Base-by-base conservation (phyloP, 106 monocot species). In the Narthecium ossifragum region DNA sequence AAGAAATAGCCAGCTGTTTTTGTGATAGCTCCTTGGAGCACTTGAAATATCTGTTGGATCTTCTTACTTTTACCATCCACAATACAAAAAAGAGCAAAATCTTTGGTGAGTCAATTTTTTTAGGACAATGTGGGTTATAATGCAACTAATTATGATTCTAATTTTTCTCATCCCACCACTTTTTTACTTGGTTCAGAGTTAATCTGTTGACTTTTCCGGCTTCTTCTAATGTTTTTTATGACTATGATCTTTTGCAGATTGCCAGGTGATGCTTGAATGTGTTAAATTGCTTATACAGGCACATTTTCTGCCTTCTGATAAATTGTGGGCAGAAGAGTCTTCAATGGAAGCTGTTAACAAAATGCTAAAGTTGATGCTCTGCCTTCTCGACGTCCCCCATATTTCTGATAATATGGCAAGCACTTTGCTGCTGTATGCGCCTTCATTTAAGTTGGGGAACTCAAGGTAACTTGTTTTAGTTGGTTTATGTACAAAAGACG, bases 191-290 rank as follows among this genome's bases (percentile, higher is more conserved):
- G 20, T 36, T 20, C 57, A 18, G n/a, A n/a, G n/a, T n/a, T n/a
- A n/a, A 46, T 20, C 15, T 29, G 6, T 17, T 46, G 17, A 28
- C 25, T 20, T 24, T 46, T 45, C 20, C 23, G 9, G 49, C 21
- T 49, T 49, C 3, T 49, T 49, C 9, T 17, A 18, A 43, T 43
- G 43, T 70, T 20, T 8, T 40, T 31, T 31, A 24, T 66, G n/a
- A n/a, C n/a, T n/a, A n/a, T n/a, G n/a, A n/a, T n/a, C n/a, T 61
- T 40, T 46, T 72, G 46, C 66, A 90, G 90, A 87, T 58, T 64
- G 31, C 18, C 18, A 64, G 39, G 48, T 68, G 28, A 62, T 90
- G 22, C 13, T 79, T 39, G 74, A 82, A 57, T 46, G 81, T 62
- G 75, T 86, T n/a, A 58, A 33, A 46, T 68, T 68, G 34, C 86